Conservation (phyloP, 2,329 filamentous ascomycete genomes). For the Aspergillus vadensis region DNA sequence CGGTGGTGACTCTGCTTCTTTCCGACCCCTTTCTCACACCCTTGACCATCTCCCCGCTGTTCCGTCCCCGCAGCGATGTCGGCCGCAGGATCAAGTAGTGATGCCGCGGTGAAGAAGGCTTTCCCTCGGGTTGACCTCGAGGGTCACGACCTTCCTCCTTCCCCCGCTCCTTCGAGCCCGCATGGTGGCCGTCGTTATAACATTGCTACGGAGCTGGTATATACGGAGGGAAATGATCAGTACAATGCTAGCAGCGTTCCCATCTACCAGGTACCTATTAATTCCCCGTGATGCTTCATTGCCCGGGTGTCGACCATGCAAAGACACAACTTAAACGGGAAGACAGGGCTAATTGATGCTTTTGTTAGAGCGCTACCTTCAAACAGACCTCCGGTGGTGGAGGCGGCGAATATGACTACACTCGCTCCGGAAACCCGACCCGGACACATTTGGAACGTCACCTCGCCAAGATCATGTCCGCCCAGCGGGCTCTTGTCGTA, state of each 20-base stretch:
- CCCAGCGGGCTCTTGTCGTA: conserved; percentile 84
- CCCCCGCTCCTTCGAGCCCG: conserved; percentile 89
- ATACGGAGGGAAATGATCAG: conserved; percentile 93
- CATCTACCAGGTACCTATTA: conserved; percentile 76
- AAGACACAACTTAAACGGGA: too few relatives aligned
- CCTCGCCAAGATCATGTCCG: conserved; percentile 98
- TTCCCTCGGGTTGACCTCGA: conserved; percentile 72
- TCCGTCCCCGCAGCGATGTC: conserved; percentile 43
- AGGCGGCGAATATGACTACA: conserved; percentile 95
- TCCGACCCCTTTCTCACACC: background rate
- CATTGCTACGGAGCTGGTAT: conserved; percentile 93
- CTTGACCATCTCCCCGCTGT: conserved; percentile 24
- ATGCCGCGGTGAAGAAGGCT: conserved; percentile 48
- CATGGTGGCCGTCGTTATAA: conserved; percentile 85
- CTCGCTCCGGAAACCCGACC: conserved; percentile 94
- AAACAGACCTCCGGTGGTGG: conserved; percentile 83
- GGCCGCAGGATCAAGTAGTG: conserved; percentile 36
- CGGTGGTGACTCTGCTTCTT: background rate
- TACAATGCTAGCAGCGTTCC: conserved; percentile 95
- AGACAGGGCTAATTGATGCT: conserved; percentile 1
- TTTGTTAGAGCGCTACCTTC: conserved; percentile 79
- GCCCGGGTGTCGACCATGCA: background rate
- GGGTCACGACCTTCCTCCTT: conserved; percentile 83
- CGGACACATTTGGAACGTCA: conserved; percentile 94
- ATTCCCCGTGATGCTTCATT: background rate